Percentiles rank a stretch among this genome's conserved stretches.
Conservation (phyloP, 129 eudicot genomes). For the Chrysanthemum makinoi region DNA sequence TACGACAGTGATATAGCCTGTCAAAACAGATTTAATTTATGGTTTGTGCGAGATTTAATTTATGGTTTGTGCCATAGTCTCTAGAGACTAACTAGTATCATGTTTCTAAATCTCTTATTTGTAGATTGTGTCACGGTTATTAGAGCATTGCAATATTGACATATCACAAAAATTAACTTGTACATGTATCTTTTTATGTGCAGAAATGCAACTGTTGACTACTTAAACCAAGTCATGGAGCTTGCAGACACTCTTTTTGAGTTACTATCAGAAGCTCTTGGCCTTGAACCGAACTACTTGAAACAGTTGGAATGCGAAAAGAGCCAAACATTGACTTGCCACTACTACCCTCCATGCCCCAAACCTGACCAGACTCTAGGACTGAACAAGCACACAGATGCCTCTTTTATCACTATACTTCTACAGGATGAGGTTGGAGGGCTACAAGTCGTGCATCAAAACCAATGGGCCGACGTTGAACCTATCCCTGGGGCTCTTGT, state of each 20-base stretch:
- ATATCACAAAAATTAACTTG: conserved; percentile 16
- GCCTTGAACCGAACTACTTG: conserved; percentile 39
- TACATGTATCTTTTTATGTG: background rate
- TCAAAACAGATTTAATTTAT: no score
- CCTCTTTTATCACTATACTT: conserved; percentile 40
- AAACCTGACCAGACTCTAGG: conserved; percentile 52
- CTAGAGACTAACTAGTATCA: no score
- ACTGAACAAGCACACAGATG: conserved; percentile 42
- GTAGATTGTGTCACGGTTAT: background rate
- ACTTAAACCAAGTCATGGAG: conserved; percentile 31
- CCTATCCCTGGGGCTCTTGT: conserved; percentile 37
- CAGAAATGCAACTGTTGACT: conserved; percentile 41
- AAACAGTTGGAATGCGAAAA: conserved; percentile 34
- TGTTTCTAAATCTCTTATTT: background rate
- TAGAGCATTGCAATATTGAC: background rate
- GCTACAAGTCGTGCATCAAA: conserved; percentile 43
- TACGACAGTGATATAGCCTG: no score
- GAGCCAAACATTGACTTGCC: conserved; percentile 26
- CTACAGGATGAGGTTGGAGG: conserved; percentile 48
- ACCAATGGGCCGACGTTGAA: conserved; percentile 46
- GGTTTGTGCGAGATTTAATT: no score
- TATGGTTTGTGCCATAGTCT: no score
- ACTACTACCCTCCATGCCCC: conserved; percentile 65
- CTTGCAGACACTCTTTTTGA: conserved; percentile 34
- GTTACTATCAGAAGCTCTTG: conserved; percentile 51